phyloP scores from a whole-genome alignment of 1,139 yeast genomes.

The Meyerozyma elateridarum region DNA sequence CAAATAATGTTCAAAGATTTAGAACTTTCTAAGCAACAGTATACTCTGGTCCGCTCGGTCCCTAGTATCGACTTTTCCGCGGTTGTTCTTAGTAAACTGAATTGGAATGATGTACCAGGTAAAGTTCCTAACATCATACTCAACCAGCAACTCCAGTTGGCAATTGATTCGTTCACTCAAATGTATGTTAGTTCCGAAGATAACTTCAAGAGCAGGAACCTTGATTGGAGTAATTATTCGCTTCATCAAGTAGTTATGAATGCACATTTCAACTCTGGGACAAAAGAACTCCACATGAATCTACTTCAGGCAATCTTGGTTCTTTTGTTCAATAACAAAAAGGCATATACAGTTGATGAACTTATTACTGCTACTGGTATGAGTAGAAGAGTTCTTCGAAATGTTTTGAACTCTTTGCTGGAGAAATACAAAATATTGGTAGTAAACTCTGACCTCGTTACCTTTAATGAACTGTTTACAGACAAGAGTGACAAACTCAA shows the following conservation, averaged over 20 bases:
- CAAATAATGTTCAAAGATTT: constrained; percentile 34
- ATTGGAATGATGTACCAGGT: constrained; percentile 43
- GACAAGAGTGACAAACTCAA: constrained; percentile 27
- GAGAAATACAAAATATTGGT: constrained; percentile 27
- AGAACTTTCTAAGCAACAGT: constrained; percentile 16
- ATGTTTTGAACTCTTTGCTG: constrained; percentile 27
- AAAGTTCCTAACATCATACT: constrained; percentile 14
- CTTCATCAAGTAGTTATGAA: constrained; percentile 30
- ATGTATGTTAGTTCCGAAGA: constrained; percentile 12
- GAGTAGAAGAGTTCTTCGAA: constrained; percentile 20
- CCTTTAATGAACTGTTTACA: constrained; percentile 23
- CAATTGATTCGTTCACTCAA: constrained; percentile 11
- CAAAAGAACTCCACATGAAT: constrained; percentile 33
- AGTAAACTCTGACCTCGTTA: constrained; percentile 12
- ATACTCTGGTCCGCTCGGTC: constrained; percentile 11
- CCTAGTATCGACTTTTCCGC: constrained; percentile 25
- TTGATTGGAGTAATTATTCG: constrained; percentile 22
- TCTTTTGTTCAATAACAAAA: constrained; percentile 24
- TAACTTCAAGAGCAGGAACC: constrained; percentile 13
- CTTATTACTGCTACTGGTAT: constrained; percentile 22
- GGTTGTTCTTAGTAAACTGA: constrained; percentile 28
- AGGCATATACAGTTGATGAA: constrained; percentile 16
- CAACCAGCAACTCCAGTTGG: not conserved
- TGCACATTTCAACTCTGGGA: constrained; percentile 26
- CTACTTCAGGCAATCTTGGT: constrained; percentile 36